Base-by-base conservation (phyloP, 148 eudicot genomes). In the Rhododendron simsii region DNA sequence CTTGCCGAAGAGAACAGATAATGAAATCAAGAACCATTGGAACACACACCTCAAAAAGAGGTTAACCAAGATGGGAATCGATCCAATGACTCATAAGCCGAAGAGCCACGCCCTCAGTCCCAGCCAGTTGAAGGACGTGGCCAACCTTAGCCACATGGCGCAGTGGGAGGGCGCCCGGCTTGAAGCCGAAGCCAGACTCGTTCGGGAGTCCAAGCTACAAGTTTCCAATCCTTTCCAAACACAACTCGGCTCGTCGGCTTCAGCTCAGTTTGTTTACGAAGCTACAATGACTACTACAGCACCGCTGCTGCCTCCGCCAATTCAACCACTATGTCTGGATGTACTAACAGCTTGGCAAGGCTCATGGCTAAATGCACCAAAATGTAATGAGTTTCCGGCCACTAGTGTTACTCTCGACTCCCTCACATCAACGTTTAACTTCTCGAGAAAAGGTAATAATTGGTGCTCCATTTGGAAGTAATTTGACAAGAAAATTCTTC, bases 81-180 rank as follows among this genome's bases (percentile, higher is more conserved):
- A 91, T 79, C 92, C 92, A 2, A 7, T 81, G 14, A 91, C 91
- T 26, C 92, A 91, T 55, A 91, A 91, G 84, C 91, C 90, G 11
- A 87, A 89, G 74, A 84, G 61, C 65, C 85, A 87, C 28, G 37
- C 87, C 57, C 87, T 85, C 4, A 53, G 83, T 47, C 80, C 85
- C 0, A 76, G 76, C 75, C 86, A 85, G n/a, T 2, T 26, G 3
- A 85, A 85, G 74, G 71, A 35, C 12, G 57, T 41, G 1, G 86
- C 91, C 78, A 87, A 89, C 80, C 85, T 89, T 7, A 87, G 84
- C 85, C 92, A 91, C 87, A 91, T 91, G 92, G 88, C 91, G 37
- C 91, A 91, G 20, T 91, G 92, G 92, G 92, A 91, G 77, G 84
- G 55, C 7, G 91, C 91, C 4, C 88, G 92, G n/a, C 89, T 91